These are phyloP conservation scores for Leccinum broughii DNA, from an alignment of 768 basidiomycete genomes.

Conservation along the genomic window DNA sequence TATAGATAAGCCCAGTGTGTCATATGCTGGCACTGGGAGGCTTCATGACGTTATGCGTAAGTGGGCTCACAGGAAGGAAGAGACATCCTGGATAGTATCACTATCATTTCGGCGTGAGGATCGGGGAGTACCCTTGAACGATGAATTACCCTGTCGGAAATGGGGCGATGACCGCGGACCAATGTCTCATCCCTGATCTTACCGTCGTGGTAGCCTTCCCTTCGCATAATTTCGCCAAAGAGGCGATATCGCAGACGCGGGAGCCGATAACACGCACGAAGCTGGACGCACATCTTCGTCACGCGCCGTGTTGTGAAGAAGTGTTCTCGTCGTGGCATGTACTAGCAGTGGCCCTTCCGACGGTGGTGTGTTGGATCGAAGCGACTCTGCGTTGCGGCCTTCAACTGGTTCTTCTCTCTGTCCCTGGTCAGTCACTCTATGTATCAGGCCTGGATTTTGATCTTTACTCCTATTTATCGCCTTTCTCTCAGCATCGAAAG, in stretches of 20 bases:
- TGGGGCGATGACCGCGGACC: slow-evolving; percentile 17
- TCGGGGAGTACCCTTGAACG: slow-evolving; percentile 16
- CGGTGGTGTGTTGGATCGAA: neutral
- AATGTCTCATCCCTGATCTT: slow-evolving; percentile 1
- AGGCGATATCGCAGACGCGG: neutral
- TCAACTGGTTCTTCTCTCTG: neutral
- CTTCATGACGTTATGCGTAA: slow-evolving; percentile 6
- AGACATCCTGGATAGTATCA: neutral
- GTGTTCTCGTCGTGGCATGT: neutral
- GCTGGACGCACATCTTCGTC: neutral
- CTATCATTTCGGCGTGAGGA: slow-evolving; percentile 16
- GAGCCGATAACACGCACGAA: neutral
- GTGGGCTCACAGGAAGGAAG: neutral
- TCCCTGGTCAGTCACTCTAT: neutral
- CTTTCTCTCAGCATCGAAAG: neutral
- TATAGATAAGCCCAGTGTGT: slow-evolving; percentile 4
- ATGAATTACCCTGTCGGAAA: slow-evolving; percentile 7
- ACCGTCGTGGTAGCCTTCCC: neutral
- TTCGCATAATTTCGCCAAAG: slow-evolving; percentile 1
- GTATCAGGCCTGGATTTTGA: neutral
- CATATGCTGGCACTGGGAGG: slow-evolving; percentile 2
- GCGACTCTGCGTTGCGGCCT: neutral
- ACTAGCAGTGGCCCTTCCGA: neutral
- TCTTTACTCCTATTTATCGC: neutral
- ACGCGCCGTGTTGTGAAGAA: neutral